Base-by-base conservation (phyloP, 345 rosid genomes). In the Anastatica hierochuntica region DNA sequence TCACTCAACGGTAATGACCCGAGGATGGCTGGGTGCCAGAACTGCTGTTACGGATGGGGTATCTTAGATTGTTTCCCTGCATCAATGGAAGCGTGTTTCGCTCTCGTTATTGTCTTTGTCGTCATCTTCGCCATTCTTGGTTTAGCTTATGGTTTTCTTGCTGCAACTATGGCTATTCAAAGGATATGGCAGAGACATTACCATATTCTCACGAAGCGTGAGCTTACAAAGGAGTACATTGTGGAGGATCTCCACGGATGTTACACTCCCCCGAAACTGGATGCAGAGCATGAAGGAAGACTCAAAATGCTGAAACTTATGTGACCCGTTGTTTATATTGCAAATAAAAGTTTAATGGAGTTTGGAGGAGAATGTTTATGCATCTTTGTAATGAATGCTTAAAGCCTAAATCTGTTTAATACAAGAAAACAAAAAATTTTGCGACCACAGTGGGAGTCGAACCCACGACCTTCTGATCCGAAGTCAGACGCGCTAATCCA, bases 401-500 rank as follows among this genome's bases (percentile, higher is more conserved):
- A n/a, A n/a, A n/a, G n/a, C n/a, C n/a, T n/a, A n/a, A n/a, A n/a
- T n/a, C n/a, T n/a, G n/a, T n/a, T n/a, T n/a, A n/a, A n/a, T n/a
- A n/a, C n/a, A n/a, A 1, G 9, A 36, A 29, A 2, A 17, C 55
- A 11, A 30, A 4, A 0, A 0, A n/a, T n/a, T n/a, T n/a, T n/a
- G n/a, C 68, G 72, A 68, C 72, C 72, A 68, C 72, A 68, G 72
- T 54, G 72, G 72, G 72, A 55, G 84, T 83, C 95, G 95, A 86
- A 78, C 86, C 83, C 85, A 81, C 95, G 94, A 85, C 94, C 95
- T 85, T 81, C 80, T 85, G 94, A 90, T 84, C 90, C 96, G 88
- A 90, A 90, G 95, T 83, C 94, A 83, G 83, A 88, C 89, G 92
- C 90, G 84, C 90, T 82, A 84, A 84, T 84, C 88, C 88, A 84